Base-by-base conservation (phyloP, 169 alveolate genomes). In the Cystoisospora suis region DNA sequence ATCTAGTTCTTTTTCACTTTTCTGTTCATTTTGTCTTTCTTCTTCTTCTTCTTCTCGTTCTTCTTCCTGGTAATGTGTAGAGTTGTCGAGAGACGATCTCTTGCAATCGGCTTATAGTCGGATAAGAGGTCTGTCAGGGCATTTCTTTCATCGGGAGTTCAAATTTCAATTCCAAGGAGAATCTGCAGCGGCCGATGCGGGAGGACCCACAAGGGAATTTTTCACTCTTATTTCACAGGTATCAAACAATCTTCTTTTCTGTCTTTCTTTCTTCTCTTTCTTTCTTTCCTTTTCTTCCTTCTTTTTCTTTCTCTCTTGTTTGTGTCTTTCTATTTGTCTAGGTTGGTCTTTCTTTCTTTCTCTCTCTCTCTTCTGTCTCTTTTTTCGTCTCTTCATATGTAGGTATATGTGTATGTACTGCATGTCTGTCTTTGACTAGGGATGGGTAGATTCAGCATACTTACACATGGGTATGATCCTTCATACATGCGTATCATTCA, bases 121-220 rank as follows among this genome's bases (percentile, higher is more conserved):
- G 47, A 5, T 92, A 61, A 86, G 44, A 4, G 12, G 20, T 23
- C 34, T 92, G 59, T 4, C 47, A 17, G 75, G 61, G 7, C 56
- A 17, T 12, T 94, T 90, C 75, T 49, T 95, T 75, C 94, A 93
- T 75, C 94, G 90, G 61, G 97, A 95, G 81, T 87, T 95, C 58
- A 95, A 94, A 85, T 90, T 95, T 7, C 65, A 56, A 72, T 95
- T 94, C 69, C 90, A 59, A 27, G 96, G 95, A 29, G 97, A 95
- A 88, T 91, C 75, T n/a, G 95, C 96, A 27, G 49, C 77, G 75
- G 83, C 83, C 6, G 98, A 96, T 86, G 98, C 96, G 59, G 98
- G 98, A 23, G 98, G 98, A 27, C 92, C 95, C 9, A 90, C 93
- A 56, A 88, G 96, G 81, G 98, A 96, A 79, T 96, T 96, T 96